Conservation (phyloP, 768 basidiomycete genomes). For the Nidularia pulvinata region DNA sequence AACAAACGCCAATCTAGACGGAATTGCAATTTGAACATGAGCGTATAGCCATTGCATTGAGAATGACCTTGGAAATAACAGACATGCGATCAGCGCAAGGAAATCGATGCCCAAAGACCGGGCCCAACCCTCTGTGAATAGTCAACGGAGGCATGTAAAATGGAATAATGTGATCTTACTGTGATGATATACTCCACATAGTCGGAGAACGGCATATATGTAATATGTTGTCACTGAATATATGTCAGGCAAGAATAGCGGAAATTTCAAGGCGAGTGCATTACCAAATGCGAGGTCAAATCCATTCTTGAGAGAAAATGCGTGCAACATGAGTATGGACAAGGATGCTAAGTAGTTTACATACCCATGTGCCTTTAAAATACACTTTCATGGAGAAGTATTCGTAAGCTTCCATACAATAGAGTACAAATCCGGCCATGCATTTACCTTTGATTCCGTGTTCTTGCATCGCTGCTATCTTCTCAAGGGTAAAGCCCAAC, state of each 20-base stretch:
- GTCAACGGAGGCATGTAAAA: not conserved
- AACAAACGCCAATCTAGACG: conserved; percentile 85
- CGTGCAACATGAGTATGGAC: not conserved
- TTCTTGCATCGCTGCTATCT: conserved; percentile 94
- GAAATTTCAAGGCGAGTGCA: conserved; percentile 8
- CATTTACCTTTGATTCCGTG: conserved; percentile 94
- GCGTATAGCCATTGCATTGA: conserved; percentile 1
- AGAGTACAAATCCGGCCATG: not conserved
- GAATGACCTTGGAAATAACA: conserved; percentile 83
- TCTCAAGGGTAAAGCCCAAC: conserved; percentile 88
- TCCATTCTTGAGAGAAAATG: conserved; percentile 61
- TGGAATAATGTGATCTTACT: conserved; percentile 33
- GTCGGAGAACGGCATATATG: conserved; percentile 73
- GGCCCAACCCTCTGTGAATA: conserved; percentile 57
- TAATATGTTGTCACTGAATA: conserved; percentile 72
- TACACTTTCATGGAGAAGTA: conserved; percentile 49
- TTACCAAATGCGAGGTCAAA: conserved; percentile 91
- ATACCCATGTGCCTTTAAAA: conserved; percentile 84
- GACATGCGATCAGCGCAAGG: conserved; percentile 85
- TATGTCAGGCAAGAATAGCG: too few species aligned
- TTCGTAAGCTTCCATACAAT: not conserved
- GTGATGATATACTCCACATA: conserved; percentile 75
- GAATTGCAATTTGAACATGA: not conserved
- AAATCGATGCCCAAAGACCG: conserved; percentile 74
- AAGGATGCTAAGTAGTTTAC: too few species aligned